These are phyloP conservation scores for Escallonia rubra DNA, from an alignment of 129 eudicot species.

Conservation along the genomic window DNA sequence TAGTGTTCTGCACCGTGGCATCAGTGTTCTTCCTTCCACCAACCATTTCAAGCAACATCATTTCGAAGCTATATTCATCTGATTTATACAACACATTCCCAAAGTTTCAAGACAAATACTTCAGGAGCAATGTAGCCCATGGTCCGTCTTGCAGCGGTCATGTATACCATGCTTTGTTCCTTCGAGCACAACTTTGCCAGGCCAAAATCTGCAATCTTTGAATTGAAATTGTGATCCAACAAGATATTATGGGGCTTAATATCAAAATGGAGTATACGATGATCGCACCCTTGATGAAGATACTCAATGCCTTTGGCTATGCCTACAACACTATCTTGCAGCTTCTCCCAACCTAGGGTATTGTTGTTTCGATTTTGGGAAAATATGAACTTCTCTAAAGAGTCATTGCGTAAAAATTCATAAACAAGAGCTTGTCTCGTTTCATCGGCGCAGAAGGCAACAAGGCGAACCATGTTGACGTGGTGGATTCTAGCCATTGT, in stretches of 20 bases:
- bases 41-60: constrained; percentile 32
- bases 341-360: not conserved
- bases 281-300: not conserved
- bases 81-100: constrained; percentile 28
- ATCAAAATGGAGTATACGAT: not conserved
- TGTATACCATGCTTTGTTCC: constrained; percentile 11
- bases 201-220: not conserved
- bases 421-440: not conserved
- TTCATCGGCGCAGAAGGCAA: not conserved
- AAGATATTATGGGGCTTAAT: not conserved
- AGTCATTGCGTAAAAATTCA: not conserved
- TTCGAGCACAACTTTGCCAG: not conserved
- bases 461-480: not conserved
- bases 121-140: constrained; percentile 41
- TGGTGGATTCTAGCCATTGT: not conserved
- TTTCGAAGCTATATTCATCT: constrained; percentile 31
- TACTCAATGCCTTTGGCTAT: not conserved
- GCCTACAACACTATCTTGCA: not conserved
- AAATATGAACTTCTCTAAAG: not conserved
- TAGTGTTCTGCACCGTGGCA: not conserved
- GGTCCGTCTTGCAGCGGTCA: constrained; percentile 28
- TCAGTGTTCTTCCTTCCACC: constrained; percentile 18
- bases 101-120: constrained; percentile 28
- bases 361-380: not conserved
- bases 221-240: not conserved